A percentile compares a stretch with the other conserved stretches of the same genome.
Conservation (phyloP, 768 basidiomycete species). For the Astraeus odoratus region DNA sequence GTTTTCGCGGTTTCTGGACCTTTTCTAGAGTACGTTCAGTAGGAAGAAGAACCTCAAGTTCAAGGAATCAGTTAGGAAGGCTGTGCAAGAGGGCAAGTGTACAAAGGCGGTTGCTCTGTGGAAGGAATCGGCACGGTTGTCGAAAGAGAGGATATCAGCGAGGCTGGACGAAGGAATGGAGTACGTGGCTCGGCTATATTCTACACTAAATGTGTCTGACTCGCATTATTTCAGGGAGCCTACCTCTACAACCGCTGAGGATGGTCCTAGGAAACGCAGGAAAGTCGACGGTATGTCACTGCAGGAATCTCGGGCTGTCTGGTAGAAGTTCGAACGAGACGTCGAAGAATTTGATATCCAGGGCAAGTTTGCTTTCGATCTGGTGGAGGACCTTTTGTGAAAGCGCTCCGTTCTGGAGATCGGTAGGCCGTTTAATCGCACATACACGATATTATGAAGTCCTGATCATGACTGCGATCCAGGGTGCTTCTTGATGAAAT, state of each 20-base stretch:
- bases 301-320: slow-evolving; percentile 56
- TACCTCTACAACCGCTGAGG: too few relatives aligned
- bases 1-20: slow-evolving; percentile 65
- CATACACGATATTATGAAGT: too few relatives aligned
- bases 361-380: slow-evolving; percentile 88
- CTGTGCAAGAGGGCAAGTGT: slow-evolving; percentile 81
- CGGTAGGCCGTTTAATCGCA: too few relatives aligned
- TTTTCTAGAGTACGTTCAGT: slow-evolving; percentile 87
- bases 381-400: slow-evolving; percentile 92
- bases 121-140: slow-evolving; percentile 68
- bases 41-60: slow-evolving; percentile 84
- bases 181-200: too few relatives aligned
- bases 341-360: slow-evolving; percentile 81
- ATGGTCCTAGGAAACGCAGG: slow-evolving; percentile 61
- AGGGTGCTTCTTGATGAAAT: slow-evolving; percentile 97
- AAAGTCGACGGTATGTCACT: slow-evolving; percentile 46
- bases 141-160: slow-evolving; percentile 51
- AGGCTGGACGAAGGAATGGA: too few relatives aligned
- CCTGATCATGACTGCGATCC: slow-evolving; percentile 1
- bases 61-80: slow-evolving; percentile 73
- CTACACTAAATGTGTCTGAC: too few relatives aligned
- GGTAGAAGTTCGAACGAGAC: slow-evolving; percentile 55
- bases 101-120: slow-evolving; percentile 75
- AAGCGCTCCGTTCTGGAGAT: slow-evolving; percentile 79
- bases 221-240: too few relatives aligned